Evolutionary conservation across 2,329 filamentous ascomycete species (phyloP).

Genomic region (Gyromitra esculenta): DNA sequence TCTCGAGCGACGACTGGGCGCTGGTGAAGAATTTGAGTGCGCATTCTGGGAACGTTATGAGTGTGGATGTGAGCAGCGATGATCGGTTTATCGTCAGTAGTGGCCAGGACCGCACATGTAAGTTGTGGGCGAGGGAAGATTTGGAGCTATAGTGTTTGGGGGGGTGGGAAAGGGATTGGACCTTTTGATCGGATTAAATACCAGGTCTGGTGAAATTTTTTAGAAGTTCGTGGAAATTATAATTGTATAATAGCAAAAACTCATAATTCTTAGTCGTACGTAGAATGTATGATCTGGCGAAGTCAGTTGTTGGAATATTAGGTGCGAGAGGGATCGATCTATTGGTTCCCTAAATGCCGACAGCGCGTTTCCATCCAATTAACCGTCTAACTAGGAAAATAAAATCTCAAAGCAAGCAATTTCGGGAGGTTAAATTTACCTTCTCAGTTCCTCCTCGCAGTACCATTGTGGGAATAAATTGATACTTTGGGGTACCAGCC

Average conservation of each 20-base stretch:
- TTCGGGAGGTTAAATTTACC: too few species aligned
- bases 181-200: not conserved
- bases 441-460: too few species aligned
- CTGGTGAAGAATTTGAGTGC: constrained; percentile 86
- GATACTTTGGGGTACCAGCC: too few species aligned
- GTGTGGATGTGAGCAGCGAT: constrained; percentile 86
- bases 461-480: too few species aligned
- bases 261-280: not conserved
- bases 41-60: constrained; percentile 90
- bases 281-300: not conserved
- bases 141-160: constrained; percentile 62
- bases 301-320: too few species aligned
- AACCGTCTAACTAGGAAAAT: too few species aligned
- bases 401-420: too few species aligned
- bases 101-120: constrained; percentile 92
- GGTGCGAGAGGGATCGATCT: too few species aligned
- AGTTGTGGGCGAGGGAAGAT: constrained; percentile 92
- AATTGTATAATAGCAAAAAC: constrained; percentile 41
- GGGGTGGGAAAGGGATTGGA: not conserved
- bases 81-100: constrained; percentile 93
- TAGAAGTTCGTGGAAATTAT: not conserved
- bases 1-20: constrained; percentile 95
- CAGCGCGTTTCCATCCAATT: too few species aligned
- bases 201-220: not conserved
- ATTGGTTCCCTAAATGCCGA: too few species aligned